Conservation (phyloP, 1,284 basidiomycete genomes). For the Caloboletus inedulis region DNA sequence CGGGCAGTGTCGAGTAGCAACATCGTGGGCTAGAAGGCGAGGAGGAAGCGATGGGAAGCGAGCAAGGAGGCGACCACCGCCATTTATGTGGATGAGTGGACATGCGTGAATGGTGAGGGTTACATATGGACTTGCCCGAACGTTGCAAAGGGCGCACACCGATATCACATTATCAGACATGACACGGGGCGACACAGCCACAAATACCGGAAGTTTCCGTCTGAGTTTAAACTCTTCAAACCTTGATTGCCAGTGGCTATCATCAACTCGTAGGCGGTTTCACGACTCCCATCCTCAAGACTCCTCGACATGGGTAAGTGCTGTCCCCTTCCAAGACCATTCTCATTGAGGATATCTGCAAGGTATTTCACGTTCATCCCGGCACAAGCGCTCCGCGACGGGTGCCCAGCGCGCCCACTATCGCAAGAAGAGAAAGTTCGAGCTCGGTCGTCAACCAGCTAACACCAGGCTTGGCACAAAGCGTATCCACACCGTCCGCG, state of each 20-base stretch:
- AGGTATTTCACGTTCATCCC: slow-evolving; percentile 94
- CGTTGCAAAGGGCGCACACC: slow-evolving; percentile 10
- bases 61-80: slow-evolving; percentile 14
- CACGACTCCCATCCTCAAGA: slow-evolving; percentile 34
- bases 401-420: slow-evolving; percentile 94
- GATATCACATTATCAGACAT: no score
- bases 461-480: slow-evolving; percentile 93
- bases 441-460: slow-evolving; percentile 94
- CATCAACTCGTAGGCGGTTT: slow-evolving; percentile 20
- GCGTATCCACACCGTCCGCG: slow-evolving; percentile 90
- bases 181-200: slow-evolving; percentile 11
- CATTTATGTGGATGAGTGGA: slow-evolving; percentile 20
- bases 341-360: slow-evolving; percentile 11
- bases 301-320: slow-evolving; percentile 55
- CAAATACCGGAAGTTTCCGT: slow-evolving; percentile 23
- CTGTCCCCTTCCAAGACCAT: slow-evolving; percentile 16
- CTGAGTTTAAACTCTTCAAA: slow-evolving; percentile 26
- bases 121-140: neutral
- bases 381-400: slow-evolving; percentile 92
- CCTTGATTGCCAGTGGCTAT: slow-evolving; percentile 33
- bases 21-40: slow-evolving; percentile 14
- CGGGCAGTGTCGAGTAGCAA: slow-evolving; percentile 17
- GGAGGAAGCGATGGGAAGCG: slow-evolving; percentile 30
- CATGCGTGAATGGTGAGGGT: slow-evolving; percentile 24
- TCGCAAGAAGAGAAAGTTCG: slow-evolving; percentile 99